Evolutionary conservation across 768 basidiomycete genomes (phyloP).

Genomic region (Tricholomella constricta): DNA sequence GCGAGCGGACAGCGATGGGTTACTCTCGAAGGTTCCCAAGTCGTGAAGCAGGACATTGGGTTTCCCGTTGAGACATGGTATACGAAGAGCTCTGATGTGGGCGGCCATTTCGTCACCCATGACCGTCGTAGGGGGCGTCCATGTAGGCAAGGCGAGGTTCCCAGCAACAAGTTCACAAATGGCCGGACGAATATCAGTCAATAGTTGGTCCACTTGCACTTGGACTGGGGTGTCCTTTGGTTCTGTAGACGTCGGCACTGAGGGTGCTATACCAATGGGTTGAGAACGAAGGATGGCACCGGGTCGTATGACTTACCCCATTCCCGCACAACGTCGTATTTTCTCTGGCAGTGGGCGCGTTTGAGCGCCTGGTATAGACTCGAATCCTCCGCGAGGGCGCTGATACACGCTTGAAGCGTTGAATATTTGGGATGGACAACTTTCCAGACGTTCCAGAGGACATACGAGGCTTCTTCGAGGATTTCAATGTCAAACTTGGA

Average conservation of each 20-base stretch:
- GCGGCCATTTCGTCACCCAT: constrained; percentile 21
- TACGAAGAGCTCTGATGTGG: constrained; percentile 32
- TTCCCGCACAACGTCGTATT: constrained; percentile 34
- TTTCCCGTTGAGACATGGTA: constrained; percentile 39
- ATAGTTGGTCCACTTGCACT: constrained; percentile 24
- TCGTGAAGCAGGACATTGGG: constrained; percentile 45
- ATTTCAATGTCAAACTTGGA: constrained; percentile 39
- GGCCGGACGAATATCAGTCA: constrained; percentile 30
- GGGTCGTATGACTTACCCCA: constrained; percentile 22
- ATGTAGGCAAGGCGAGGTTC: constrained; percentile 32
- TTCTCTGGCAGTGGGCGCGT: constrained; percentile 25
- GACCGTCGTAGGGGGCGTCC: constrained; percentile 27
- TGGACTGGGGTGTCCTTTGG: constrained; percentile 15
- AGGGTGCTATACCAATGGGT: constrained; percentile 3
- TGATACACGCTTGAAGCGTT: constrained; percentile 35
- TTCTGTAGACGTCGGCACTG: constrained; percentile 10
- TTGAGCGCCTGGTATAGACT: constrained; percentile 36
- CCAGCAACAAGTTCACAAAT: constrained; percentile 35
- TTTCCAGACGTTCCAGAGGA: constrained; percentile 43
- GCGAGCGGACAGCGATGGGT: constrained; percentile 31
- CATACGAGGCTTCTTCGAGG: constrained; percentile 40
- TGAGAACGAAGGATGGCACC: constrained; percentile 1
- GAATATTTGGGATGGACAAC: constrained; percentile 28
- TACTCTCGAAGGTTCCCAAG: constrained; percentile 38
- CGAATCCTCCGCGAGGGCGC: constrained; percentile 30